phyloP scores from a whole-genome alignment of 148 eudicot species.

The Tetragonia tetragonoides region DNA sequence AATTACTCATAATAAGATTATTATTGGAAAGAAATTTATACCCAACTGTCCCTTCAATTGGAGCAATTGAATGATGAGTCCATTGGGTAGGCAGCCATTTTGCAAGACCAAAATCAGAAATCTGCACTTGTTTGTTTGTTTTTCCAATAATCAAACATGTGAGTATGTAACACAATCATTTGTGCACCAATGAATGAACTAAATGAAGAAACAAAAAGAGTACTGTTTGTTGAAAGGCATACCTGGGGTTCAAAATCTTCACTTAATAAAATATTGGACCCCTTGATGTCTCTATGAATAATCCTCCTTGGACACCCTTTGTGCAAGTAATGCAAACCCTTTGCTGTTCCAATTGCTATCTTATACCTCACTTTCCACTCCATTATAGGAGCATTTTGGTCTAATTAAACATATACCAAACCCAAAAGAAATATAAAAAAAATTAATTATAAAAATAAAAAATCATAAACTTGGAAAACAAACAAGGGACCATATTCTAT shows the following conservation, averaged over 20 bases:
- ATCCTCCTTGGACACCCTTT: conserved; percentile 90
- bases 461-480: background rate
- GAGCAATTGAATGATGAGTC: conserved; percentile 91
- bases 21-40: conserved; percentile 19
- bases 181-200: background rate
- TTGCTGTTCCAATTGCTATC: conserved; percentile 81
- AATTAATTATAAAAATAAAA: background rate
- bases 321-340: conserved; percentile 89
- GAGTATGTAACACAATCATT: background rate
- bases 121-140: conserved; percentile 31
- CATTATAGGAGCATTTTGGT: conserved; percentile 57
- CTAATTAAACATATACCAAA: conserved; percentile 36
- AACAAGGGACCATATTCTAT: background rate
- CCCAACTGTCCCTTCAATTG: conserved; percentile 99
- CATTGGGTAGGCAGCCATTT: conserved; percentile 98
- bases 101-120: conserved; percentile 95
- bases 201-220: background rate
- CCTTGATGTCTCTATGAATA: conserved; percentile 87
- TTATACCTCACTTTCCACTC: conserved; percentile 84
- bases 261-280: conserved; percentile 66
- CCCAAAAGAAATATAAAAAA: background rate
- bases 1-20: background rate
- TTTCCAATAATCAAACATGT: background rate
- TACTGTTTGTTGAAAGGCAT: background rate
- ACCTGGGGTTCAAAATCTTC: conserved; percentile 88